phyloP scores from a whole-genome alignment of 2,329 filamentous ascomycete species.

The Fusarium cicatricum region DNA sequence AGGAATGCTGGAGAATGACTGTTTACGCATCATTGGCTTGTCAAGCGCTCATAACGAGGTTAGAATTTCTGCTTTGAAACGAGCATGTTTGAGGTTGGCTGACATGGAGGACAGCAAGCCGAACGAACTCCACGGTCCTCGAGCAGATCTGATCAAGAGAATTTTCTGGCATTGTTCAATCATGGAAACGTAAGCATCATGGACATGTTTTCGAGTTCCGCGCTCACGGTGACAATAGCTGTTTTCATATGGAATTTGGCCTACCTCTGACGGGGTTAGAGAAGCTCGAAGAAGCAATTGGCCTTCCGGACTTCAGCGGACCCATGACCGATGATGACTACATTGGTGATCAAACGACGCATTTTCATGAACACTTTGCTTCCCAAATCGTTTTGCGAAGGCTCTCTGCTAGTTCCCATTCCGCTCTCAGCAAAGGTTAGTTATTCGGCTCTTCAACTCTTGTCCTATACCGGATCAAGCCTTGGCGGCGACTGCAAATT shows the following conservation, averaged over 20 bases:
- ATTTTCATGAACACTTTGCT: slow-evolving; percentile 66
- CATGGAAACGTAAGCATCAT: slow-evolving; percentile 37
- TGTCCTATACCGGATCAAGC: not conserved
- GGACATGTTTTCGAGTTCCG: not conserved
- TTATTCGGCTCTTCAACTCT: slow-evolving; percentile 4
- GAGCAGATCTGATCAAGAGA: slow-evolving; percentile 38
- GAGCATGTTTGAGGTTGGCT: not conserved
- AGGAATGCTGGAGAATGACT: slow-evolving; percentile 69
- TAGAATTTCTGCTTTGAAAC: slow-evolving; percentile 8
- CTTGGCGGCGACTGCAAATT: not conserved
- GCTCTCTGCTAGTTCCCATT: slow-evolving; percentile 62
- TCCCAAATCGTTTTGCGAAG: slow-evolving; percentile 66
- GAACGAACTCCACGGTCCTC: slow-evolving; percentile 35
- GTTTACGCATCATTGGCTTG: slow-evolving; percentile 65
- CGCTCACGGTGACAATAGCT: slow-evolving; percentile 47
- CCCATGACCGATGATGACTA: slow-evolving; percentile 58
- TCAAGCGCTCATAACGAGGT: slow-evolving; percentile 65
- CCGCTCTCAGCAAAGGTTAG: slow-evolving; percentile 61
- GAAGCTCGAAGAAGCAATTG: slow-evolving; percentile 60
- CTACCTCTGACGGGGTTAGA: slow-evolving; percentile 64
- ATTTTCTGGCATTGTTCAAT: slow-evolving; percentile 42
- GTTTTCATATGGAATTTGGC: slow-evolving; percentile 65
- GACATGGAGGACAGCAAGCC: slow-evolving; percentile 28
- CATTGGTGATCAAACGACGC: slow-evolving; percentile 57
- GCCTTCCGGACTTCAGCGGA: slow-evolving; percentile 62